Conservation (phyloP, 257 asterid genomes). For the Voacanga thouarsii region DNA sequence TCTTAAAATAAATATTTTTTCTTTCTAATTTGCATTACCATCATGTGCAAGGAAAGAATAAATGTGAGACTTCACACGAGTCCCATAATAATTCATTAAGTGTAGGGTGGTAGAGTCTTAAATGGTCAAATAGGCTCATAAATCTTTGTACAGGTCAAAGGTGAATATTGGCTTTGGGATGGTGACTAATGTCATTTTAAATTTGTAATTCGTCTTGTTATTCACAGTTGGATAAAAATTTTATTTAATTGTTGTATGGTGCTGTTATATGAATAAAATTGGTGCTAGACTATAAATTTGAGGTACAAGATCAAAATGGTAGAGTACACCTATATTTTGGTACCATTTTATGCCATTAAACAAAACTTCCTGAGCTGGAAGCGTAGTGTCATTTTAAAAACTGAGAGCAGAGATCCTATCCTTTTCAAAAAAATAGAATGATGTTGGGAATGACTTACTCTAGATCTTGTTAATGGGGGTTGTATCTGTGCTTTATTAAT, state of each 20-base stretch:
- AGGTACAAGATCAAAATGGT: neutral
- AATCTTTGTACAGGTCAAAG: too few species aligned
- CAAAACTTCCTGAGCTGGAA: neutral
- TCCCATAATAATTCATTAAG: neutral
- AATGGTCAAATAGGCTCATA: neutral
- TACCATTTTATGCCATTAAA: neutral
- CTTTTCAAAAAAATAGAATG: neutral
- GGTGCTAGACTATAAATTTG: neutral
- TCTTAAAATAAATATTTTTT: too few species aligned
- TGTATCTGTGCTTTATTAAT: neutral
- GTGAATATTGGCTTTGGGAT: too few species aligned
- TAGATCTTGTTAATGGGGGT: neutral
- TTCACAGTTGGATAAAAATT: too few species aligned
- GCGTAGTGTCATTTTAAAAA: neutral
- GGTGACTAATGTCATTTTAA: too few species aligned
- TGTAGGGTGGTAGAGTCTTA: neutral
- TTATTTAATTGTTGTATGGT: neutral
- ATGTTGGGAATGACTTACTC: neutral
- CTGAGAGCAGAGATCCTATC: neutral
- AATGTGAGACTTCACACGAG: neutral
- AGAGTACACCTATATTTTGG: neutral
- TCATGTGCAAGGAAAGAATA: neutral
- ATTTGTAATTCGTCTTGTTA: too few species aligned
- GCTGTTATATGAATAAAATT: neutral
- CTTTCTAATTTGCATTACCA: neutral